These are phyloP conservation scores for Solanum chilense DNA, from an alignment of 257 asterid species.

Conservation along the genomic window DNA sequence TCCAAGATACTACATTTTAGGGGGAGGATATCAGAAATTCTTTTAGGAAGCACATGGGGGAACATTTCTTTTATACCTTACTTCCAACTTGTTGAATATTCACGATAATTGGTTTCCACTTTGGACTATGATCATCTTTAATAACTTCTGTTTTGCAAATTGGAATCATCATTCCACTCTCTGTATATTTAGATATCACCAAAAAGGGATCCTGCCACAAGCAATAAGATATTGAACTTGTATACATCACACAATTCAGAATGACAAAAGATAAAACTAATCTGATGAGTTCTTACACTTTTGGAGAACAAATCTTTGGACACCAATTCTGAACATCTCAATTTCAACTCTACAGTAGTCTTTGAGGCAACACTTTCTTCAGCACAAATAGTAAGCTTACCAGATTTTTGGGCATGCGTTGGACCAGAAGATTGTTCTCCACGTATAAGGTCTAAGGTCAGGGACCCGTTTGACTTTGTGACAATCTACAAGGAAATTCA, in stretches of 20 bases:
- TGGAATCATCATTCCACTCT: constrained; percentile 60
- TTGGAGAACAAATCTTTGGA: constrained; percentile 89
- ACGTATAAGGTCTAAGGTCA: constrained; percentile 54
- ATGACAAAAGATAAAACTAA: not conserved
- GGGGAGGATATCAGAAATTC: not conserved
- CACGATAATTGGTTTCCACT: constrained; percentile 65
- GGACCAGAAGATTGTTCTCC: constrained; percentile 38
- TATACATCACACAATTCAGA: not conserved
- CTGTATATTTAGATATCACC: constrained; percentile 64
- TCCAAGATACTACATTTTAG: not conserved
- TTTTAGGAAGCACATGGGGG: not conserved
- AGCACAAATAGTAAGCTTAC: constrained; percentile 61
- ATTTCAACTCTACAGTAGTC: constrained; percentile 66
- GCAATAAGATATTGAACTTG: not conserved
- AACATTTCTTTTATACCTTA: constrained; percentile 50
- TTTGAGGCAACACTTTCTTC: constrained; percentile 83
- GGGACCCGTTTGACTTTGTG: constrained; percentile 40
- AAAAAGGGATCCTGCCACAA: constrained; percentile 87
- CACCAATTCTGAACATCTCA: constrained; percentile 84
- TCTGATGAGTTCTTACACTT: constrained; percentile 44
- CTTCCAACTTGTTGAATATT: constrained; percentile 91
- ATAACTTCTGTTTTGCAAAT: constrained; percentile 95
- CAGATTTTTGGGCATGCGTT: constrained; percentile 29
- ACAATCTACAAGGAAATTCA: constrained; percentile 41
- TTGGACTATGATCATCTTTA: constrained; percentile 72